Conservation (phyloP, 163 green algal genomes). For the Volvox carteri region DNA sequence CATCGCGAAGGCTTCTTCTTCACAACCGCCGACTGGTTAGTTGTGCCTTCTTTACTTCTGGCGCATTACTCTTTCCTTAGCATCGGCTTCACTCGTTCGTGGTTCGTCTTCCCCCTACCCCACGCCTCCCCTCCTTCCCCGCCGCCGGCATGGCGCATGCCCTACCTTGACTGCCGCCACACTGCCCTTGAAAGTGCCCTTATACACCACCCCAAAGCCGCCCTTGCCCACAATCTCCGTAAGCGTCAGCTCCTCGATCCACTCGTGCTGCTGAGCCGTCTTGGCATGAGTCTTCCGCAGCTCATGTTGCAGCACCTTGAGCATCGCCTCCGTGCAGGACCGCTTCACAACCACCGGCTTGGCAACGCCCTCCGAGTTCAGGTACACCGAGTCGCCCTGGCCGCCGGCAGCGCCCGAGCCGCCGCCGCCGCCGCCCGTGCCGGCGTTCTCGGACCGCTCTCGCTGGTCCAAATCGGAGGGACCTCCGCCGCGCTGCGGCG, state of each 20-base stretch:
- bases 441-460: background rate
- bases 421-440: background rate
- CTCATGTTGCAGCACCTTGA: conserved; percentile 82
- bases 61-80: no score
- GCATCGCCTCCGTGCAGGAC: conserved; percentile 78
- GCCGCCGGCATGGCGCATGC: background rate
- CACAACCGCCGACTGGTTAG: no score
- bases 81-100: background rate
- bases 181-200: conserved; percentile 73
- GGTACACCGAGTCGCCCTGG: conserved; percentile 50
- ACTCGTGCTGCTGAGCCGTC: conserved; percentile 70
- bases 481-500: background rate
- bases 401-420: conserved; percentile 1
- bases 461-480: conserved; percentile 26
- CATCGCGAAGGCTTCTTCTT: no score
- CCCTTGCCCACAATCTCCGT: conserved; percentile 77
- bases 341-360: conserved; percentile 75
- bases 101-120: no score
- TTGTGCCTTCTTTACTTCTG: no score
- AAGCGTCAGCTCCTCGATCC: conserved; percentile 77
- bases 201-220: conserved; percentile 80
- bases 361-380: conserved; percentile 50
- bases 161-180: conserved; percentile 77
- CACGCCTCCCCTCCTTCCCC: background rate
- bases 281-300: conserved; percentile 75